Conservation (phyloP, 768 basidiomycete species). For the Candolleomyces efflorescens region DNA sequence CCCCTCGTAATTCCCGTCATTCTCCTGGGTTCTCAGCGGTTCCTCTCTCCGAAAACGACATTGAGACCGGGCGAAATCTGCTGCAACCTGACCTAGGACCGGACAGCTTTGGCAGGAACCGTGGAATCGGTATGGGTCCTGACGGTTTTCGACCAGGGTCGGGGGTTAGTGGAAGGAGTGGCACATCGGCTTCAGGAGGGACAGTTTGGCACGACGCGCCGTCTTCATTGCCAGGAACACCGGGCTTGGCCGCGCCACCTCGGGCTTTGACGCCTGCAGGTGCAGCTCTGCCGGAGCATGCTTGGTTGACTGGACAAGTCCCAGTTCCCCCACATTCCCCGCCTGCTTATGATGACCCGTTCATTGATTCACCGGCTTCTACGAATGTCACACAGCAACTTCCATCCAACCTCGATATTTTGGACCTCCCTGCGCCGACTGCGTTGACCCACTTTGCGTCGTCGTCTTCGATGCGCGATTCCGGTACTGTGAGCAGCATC, state of each 20-base stretch:
- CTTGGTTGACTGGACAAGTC: slow-evolving; percentile 18
- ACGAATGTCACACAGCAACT: slow-evolving; percentile 1
- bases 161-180: slow-evolving; percentile 50
- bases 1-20: slow-evolving; percentile 18
- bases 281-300: slow-evolving; percentile 14
- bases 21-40: slow-evolving; percentile 17
- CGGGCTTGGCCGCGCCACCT: slow-evolving; percentile 36
- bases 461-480: slow-evolving; percentile 31
- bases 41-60: slow-evolving; percentile 37
- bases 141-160: slow-evolving; percentile 55
- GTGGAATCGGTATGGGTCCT: slow-evolving; percentile 25
- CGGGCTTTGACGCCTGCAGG: slow-evolving; percentile 45
- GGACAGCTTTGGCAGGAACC: slow-evolving; percentile 20
- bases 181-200: slow-evolving; percentile 36
- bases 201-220: slow-evolving; percentile 63
- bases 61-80: slow-evolving; percentile 40
- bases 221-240: slow-evolving; percentile 45
- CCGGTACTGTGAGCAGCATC: slow-evolving; percentile 26
- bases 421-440: slow-evolving; percentile 45
- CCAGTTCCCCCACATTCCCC: slow-evolving; percentile 15
- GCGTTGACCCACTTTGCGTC: slow-evolving; percentile 49
- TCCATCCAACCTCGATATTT: slow-evolving; percentile 20
- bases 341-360: slow-evolving; percentile 20
- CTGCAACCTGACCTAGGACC: slow-evolving; percentile 20
- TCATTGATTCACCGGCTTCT: slow-evolving; percentile 5